Percentiles rank a stretch among this genome's conserved stretches.
These are phyloP conservation scores for Heimioporus retisporus DNA, from an alignment of 1,284 basidiomycete species.

Conservation along the genomic window DNA sequence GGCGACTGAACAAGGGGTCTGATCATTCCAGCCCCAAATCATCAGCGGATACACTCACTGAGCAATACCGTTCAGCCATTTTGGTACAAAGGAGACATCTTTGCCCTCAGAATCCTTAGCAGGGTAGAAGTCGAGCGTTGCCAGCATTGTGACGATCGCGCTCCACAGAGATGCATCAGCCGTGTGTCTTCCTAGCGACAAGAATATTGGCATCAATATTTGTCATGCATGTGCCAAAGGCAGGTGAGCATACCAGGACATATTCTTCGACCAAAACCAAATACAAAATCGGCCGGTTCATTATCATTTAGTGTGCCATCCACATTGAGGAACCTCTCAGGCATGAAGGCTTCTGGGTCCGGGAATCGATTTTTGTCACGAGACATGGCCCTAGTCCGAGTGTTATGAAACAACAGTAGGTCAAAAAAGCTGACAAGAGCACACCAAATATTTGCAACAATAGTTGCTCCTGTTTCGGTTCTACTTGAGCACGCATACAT, in stretches of 20 bases:
- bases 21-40: background rate
- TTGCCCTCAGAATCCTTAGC: constrained; percentile 15
- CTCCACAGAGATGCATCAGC: constrained; percentile 2
- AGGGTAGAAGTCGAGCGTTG: constrained; percentile 15
- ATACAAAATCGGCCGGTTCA: constrained; percentile 23
- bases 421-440: background rate
- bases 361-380: constrained; percentile 28
- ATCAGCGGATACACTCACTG: constrained; percentile 1
- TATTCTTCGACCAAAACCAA: constrained; percentile 32
- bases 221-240: background rate
- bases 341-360: constrained; percentile 24
- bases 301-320: constrained; percentile 24
- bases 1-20: background rate
- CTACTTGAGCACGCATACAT: no score
- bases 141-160: constrained; percentile 19
- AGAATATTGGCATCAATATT: background rate
- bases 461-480: constrained; percentile 12
- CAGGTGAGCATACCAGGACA: constrained; percentile 17
- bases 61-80: constrained; percentile 3
- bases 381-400: constrained; percentile 30
- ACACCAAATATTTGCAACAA: constrained; percentile 26
- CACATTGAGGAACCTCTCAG: constrained; percentile 25
- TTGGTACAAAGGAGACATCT: background rate
- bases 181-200: background rate
- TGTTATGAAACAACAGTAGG: background rate